Evolutionary conservation across 768 basidiomycete species (phyloP).

Genomic region (Suillus occidentalis): DNA sequence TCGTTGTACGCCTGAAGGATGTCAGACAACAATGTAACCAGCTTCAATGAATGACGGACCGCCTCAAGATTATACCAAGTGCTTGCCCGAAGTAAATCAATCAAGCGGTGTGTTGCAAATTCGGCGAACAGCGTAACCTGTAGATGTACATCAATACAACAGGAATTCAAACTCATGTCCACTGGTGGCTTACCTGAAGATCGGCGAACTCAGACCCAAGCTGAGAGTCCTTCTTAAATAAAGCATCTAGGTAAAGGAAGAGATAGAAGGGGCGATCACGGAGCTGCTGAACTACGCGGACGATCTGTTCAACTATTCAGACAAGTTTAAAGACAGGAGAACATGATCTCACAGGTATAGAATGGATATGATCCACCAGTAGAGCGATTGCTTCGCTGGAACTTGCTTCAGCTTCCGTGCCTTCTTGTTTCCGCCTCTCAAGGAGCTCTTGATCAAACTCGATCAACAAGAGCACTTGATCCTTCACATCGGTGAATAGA

Average conservation of each 20-base stretch:
- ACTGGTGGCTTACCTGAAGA: constrained; percentile 55
- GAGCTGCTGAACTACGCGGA: constrained; percentile 86
- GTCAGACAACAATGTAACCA: neutral
- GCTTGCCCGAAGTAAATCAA: constrained; percentile 90
- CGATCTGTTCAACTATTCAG: constrained; percentile 54
- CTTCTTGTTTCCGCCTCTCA: constrained; percentile 50
- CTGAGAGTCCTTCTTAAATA: constrained; percentile 85
- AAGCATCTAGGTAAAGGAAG: constrained; percentile 89
- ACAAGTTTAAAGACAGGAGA: neutral
- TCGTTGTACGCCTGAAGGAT: constrained; percentile 73
- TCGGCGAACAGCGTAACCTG: constrained; percentile 92
- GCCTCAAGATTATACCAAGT: constrained; percentile 88
- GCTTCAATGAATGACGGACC: constrained; percentile 37
- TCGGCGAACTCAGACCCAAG: constrained; percentile 82
- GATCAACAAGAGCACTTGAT: constrained; percentile 88
- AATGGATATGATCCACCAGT: constrained; percentile 92
- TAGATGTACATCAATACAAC: neutral
- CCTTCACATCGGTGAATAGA: constrained; percentile 91
- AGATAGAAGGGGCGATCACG: constrained; percentile 74
- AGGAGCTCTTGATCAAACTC: constrained; percentile 92
- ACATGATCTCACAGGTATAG: constrained; percentile 74
- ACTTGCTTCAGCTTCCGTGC: constrained; percentile 37
- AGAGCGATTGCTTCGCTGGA: constrained; percentile 81
- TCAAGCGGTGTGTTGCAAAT: constrained; percentile 71
- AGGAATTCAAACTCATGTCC: neutral